A percentile compares a stretch with the other conserved stretches of the same genome.
Conservation (phyloP, 805 yeast genomes). For the Ogataea nonfermentans region DNA sequence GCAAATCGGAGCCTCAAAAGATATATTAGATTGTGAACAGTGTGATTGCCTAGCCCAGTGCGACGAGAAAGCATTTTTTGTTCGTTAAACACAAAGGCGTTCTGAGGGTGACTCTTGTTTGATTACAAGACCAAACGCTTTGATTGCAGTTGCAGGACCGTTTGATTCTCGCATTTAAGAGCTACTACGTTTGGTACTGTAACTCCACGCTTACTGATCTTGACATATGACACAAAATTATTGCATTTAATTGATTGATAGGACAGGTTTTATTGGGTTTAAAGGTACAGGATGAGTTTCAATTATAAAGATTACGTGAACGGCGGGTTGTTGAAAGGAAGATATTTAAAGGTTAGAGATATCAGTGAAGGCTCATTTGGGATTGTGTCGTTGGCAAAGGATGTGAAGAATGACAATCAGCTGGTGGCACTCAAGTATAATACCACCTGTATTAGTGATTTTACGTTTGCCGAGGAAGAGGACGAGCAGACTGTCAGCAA, state of each 20-base stretch:
- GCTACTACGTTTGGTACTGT: neutral
- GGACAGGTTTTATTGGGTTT: conserved; percentile 4
- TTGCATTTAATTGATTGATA: conserved; percentile 7
- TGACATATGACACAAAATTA: conserved; percentile 5
- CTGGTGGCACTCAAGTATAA: conserved; percentile 86
- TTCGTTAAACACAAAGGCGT: conserved; percentile 6
- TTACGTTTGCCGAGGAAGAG: conserved; percentile 20
- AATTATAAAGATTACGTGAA: conserved; percentile 31
- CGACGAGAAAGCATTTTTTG: neutral
- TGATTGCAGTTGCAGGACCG: neutral
- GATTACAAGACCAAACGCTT: conserved; percentile 1
- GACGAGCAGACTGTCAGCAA: conserved; percentile 23
- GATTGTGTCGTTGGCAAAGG: conserved; percentile 82
- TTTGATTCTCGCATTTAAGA: neutral
- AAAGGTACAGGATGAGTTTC: conserved; percentile 23
- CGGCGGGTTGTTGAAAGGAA: conserved; percentile 50
- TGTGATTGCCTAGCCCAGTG: conserved; percentile 4
- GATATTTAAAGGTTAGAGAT: conserved; percentile 68
- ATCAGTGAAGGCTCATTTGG: conserved; percentile 95
- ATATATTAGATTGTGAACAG: conserved; percentile 1
- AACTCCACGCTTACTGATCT: neutral
- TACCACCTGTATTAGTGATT: conserved; percentile 52
- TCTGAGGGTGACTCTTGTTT: conserved; percentile 4
- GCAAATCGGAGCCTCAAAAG: conserved; percentile 1
- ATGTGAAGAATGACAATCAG: conserved; percentile 43